Base-by-base conservation (phyloP, 805 yeast genomes). In the Ogataea siamensis region DNA sequence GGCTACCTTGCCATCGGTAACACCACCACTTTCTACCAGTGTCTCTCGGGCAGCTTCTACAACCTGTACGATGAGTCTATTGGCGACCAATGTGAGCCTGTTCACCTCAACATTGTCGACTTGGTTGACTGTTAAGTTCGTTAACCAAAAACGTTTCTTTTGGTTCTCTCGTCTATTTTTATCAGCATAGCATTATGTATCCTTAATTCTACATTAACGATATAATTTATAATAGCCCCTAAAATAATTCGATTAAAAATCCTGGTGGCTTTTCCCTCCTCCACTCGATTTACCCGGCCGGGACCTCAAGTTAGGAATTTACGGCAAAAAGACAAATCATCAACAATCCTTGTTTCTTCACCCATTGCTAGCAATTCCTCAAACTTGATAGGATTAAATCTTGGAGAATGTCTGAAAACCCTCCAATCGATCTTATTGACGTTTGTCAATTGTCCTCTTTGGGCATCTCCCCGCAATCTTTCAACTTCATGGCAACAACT, bases 381-480 rank as follows among this genome's bases (percentile, higher is more conserved):
- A 25, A 30, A 31, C 40, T 27, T 25, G 27, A 29, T 30, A 37
- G 40, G 40, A 37, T 37, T 37, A 16, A 18, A n/a, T n/a, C 31
- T 31, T 30, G 40, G 40, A 38, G 37, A 28, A 60, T 60, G 64
- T 53, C 62, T 17, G 96, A 87, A 61, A 55, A 53, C 33, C 83
- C 94, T 53, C 99, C 99, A 51, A 91, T 91, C 68, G 95, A 91
- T 69, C 88, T 91, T 69, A 89, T 95, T 55, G 98, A 91, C 72
- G 82, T 88, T 69, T 78, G 88, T 55, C 95, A 85, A 71, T 80
- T 93, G 66, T 77, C 94, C 45, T 68, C 81, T 46, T 68, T 88
- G 65, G 96, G 96, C 45, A 85, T 93, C 60, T 83, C 80, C 60
- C 89, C 84, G 45, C 73, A 77, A 53, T 80, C 91, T 44, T 77